Percentiles rank a stretch among this genome's conserved stretches.
Conservation (phyloP, 2,329 filamentous ascomycete species). For the Colletotrichum sublineola region DNA sequence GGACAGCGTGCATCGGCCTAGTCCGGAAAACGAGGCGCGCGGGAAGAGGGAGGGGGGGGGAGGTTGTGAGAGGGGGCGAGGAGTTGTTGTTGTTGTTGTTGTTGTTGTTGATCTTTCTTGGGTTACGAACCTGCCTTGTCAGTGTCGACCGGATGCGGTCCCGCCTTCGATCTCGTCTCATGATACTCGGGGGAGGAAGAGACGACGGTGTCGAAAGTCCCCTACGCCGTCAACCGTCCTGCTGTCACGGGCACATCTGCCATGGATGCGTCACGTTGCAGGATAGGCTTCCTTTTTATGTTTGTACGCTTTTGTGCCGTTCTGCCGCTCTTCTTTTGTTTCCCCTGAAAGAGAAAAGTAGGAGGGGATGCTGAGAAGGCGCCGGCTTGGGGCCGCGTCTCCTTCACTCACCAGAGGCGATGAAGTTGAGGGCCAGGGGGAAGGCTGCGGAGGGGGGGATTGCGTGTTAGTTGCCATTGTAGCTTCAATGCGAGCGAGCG, state of each 20-base stretch:
- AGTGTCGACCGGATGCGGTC: constrained; percentile 35
- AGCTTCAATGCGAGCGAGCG: neutral
- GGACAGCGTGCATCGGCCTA: neutral
- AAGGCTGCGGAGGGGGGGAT: constrained; percentile 67
- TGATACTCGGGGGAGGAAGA: constrained; percentile 4
- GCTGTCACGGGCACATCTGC: neutral
- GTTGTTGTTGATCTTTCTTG: constrained; percentile 51
- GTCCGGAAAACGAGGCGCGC: neutral
- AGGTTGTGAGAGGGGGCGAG: constrained; percentile 15
- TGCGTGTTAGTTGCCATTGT: constrained; percentile 47
- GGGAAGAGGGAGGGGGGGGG: neutral
- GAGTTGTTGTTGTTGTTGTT: constrained; percentile 51
- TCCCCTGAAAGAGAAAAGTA: constrained; percentile 6
- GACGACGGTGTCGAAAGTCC: neutral
- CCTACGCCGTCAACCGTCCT: constrained; percentile 15
- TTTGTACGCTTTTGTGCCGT: constrained; percentile 23
- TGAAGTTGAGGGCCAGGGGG: constrained; percentile 88
- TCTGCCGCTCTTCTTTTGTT: constrained; percentile 37
- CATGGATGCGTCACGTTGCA: constrained; percentile 51
- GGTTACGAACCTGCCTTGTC: constrained; percentile 55
- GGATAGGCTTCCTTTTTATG: neutral
- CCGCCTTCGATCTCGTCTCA: constrained; percentile 43
- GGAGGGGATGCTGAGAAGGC: constrained; percentile 31
- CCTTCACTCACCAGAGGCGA: constrained; percentile 87
- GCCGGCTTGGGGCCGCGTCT: constrained; percentile 45